Percentiles rank a stretch among this genome's conserved stretches.
phyloP scores from a whole-genome alignment of 140 eudicot genomes.

The Flaveria floridana region DNA sequence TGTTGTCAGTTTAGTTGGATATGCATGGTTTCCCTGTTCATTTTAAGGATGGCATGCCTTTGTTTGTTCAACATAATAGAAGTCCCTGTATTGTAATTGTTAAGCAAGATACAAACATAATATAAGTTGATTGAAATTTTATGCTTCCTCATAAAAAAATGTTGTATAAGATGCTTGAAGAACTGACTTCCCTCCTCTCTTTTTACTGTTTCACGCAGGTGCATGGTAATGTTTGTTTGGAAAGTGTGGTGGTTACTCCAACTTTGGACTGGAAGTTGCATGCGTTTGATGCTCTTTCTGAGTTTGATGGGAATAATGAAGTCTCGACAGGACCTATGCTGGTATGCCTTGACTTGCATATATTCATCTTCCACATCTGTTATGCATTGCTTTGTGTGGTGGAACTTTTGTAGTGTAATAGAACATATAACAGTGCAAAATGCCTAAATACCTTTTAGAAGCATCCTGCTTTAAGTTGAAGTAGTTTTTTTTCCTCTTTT shows the following conservation, averaged over 20 bases:
- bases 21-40: background rate
- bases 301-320: conserved; percentile 79
- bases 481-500: background rate
- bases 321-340: conserved; percentile 85
- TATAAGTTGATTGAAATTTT: conserved; percentile 1
- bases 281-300: conserved; percentile 98
- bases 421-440: conserved; percentile 10
- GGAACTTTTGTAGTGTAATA: background rate
- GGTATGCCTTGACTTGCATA: conserved; percentile 43
- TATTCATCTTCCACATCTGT: conserved; percentile 23
- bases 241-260: conserved; percentile 95
- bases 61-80: background rate
- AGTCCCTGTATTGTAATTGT: background rate
- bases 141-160: background rate
- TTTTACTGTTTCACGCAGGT: conserved; percentile 50
- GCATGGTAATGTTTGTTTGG: conserved; percentile 95
- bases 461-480: background rate
- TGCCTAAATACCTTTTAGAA: conserved; percentile 21
- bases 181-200: background rate
- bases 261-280: conserved; percentile 97
- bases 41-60: conserved; percentile 4
- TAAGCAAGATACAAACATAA: background rate
- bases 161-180: conserved; percentile 25
- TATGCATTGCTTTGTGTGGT: conserved; percentile 7
- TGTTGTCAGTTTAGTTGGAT: conserved; percentile 16